Evolutionary conservation across 192 early-diverging fungal genomes (phyloP).

Genomic region (Mortierella antarctica): DNA sequence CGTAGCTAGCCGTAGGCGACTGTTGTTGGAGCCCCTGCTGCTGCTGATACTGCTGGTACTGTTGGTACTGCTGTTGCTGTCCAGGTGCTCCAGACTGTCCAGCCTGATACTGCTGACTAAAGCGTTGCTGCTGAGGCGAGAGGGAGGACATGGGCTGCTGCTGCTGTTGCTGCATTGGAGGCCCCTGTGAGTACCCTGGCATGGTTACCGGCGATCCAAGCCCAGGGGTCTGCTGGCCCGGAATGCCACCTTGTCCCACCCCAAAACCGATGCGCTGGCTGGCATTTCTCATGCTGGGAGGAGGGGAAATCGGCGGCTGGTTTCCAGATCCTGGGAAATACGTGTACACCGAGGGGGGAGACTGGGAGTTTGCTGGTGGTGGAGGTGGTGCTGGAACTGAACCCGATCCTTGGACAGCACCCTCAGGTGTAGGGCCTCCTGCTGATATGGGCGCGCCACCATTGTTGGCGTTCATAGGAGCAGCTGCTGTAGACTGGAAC

Average conservation of each 20-base stretch:
- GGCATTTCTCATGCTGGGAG: slow-evolving; percentile 22
- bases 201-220: slow-evolving; percentile 4
- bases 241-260: not conserved
- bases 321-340: slow-evolving; percentile 44
- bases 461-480: not conserved
- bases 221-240: slow-evolving; percentile 5
- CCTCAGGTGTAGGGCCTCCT: not conserved
- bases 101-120: slow-evolving; percentile 9
- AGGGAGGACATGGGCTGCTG: slow-evolving; percentile 17
- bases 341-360: slow-evolving; percentile 14
- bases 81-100: not conserved
- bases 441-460: not conserved
- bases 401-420: not conserved
- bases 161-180: slow-evolving; percentile 9
- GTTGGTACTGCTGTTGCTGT: slow-evolving; percentile 17
- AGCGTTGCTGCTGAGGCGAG: slow-evolving; percentile 19
- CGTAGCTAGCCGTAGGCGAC: slow-evolving; percentile 1
- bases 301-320: slow-evolving; percentile 48
- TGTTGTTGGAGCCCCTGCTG: slow-evolving; percentile 8
- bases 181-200: not conserved
- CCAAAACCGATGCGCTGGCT: not conserved
- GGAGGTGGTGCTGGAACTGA: slow-evolving; percentile 40
- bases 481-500: slow-evolving; percentile 21
- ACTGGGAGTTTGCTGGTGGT: slow-evolving; percentile 1
- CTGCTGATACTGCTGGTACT: slow-evolving; percentile 16